Conservation (phyloP, 805 yeast genomes). For the Starmerella cellae region DNA sequence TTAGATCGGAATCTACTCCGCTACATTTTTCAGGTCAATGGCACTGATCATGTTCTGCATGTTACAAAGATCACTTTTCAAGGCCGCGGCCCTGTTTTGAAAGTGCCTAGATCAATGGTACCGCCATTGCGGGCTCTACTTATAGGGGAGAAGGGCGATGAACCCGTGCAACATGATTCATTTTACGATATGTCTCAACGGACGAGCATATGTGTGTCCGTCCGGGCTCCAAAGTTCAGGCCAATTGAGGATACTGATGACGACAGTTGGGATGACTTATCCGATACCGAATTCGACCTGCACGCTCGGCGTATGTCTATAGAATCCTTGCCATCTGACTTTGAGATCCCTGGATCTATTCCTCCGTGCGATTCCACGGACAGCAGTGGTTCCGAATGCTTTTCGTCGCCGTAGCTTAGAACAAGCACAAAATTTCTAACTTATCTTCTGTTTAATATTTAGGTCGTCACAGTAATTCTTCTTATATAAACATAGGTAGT, state of each 20-base stretch:
- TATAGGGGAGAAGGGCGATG: neutral
- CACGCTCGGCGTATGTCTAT: neutral
- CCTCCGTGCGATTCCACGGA: too few species aligned
- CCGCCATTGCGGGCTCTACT: neutral
- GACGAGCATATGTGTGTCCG: slow-evolving; percentile 38
- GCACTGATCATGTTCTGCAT: slow-evolving; percentile 1
- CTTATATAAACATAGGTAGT: too few species aligned
- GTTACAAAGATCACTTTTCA: slow-evolving; percentile 1
- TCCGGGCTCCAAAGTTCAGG: slow-evolving; percentile 21
- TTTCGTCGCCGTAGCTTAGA: too few species aligned
- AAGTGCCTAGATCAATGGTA: neutral
- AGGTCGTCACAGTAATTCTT: too few species aligned
- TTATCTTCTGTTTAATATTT: too few species aligned
- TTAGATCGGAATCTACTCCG: neutral
- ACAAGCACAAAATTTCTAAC: too few species aligned
- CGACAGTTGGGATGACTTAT: neutral
- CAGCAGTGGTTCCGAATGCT: too few species aligned
- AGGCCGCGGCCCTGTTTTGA: slow-evolving; percentile 8
- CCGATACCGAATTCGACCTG: neutral
- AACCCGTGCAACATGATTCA: neutral
- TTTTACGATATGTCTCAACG: neutral
- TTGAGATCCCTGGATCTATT: neutral
- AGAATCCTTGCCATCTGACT: neutral
- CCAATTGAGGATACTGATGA: neutral
- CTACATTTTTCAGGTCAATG: neutral